Percentiles rank a stretch among this genome's conserved stretches.
Evolutionary conservation across 1,139 yeast genomes (phyloP).

Genomic region (Debaryomyces sp.): DNA sequence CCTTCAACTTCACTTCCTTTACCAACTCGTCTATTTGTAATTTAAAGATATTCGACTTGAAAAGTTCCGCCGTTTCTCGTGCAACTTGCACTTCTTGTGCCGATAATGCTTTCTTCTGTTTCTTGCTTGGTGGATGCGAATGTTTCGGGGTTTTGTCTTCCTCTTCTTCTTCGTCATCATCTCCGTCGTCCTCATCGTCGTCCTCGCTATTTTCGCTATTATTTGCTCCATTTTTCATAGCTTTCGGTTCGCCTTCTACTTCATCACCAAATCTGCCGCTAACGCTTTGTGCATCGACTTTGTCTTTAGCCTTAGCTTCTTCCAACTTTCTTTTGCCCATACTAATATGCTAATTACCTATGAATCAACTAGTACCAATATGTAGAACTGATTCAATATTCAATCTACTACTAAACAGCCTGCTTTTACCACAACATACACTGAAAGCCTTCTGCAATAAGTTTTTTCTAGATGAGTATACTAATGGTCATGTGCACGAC

Average conservation of each 20-base stretch:
- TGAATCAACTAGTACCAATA: neutral
- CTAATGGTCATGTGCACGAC: constrained; percentile 4
- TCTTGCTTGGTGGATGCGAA: constrained; percentile 31
- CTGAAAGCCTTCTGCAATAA: constrained; percentile 1
- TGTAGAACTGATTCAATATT: constrained; percentile 3
- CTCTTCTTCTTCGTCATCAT: constrained; percentile 17
- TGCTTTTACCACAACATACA: neutral
- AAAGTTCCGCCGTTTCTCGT: constrained; percentile 89
- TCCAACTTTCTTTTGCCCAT: constrained; percentile 39
- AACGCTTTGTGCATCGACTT: constrained; percentile 9
- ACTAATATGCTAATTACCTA: neutral
- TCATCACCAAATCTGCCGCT: constrained; percentile 13
- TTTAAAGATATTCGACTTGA: constrained; percentile 93
- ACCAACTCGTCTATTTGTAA: constrained; percentile 89
- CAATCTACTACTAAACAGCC: constrained; percentile 5
- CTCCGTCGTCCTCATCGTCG: constrained; percentile 17
- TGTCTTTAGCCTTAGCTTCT: constrained; percentile 6
- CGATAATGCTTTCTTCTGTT: constrained; percentile 48
- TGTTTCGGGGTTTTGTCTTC: constrained; percentile 13
- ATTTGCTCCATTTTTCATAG: constrained; percentile 13
- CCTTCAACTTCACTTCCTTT: constrained; percentile 76
- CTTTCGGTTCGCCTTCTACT: constrained; percentile 8
- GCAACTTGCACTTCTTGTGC: constrained; percentile 92
- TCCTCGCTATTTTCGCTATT: constrained; percentile 17
- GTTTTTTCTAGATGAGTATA: constrained; percentile 8